Percentiles rank a stretch among this genome's conserved stretches.
These are phyloP conservation scores for Heritiera fomes DNA, from an alignment of 345 rosid species.

Conservation along the genomic window DNA sequence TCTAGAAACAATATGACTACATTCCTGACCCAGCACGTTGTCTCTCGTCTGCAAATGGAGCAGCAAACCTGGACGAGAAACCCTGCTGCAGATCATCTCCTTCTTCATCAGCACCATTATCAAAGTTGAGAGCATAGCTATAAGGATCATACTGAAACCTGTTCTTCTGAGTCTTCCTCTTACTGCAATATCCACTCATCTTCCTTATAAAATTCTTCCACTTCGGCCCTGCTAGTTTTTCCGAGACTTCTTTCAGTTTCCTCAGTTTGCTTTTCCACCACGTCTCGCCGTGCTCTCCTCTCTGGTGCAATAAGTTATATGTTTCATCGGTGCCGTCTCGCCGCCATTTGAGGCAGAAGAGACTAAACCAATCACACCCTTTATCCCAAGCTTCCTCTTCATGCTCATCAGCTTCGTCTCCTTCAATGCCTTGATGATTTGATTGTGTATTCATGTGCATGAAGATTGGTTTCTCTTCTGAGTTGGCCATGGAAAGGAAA, in stretches of 20 bases:
- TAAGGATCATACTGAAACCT: slow-evolving; percentile 48
- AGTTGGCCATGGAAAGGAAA: background rate
- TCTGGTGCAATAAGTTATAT: slow-evolving; percentile 20
- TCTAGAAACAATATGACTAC: background rate
- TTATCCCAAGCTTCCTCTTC: slow-evolving; percentile 8
- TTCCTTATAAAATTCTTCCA: slow-evolving; percentile 46
- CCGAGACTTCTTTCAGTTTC: slow-evolving; percentile 45
- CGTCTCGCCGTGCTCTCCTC: slow-evolving; percentile 21
- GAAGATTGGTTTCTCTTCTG: slow-evolving; percentile 15
- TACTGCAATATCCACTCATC: slow-evolving; percentile 31
- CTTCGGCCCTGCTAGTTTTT: slow-evolving; percentile 52
- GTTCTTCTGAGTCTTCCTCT: slow-evolving; percentile 17
- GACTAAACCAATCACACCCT: slow-evolving; percentile 37
- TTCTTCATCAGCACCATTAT: slow-evolving; percentile 36
- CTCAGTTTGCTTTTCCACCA: slow-evolving; percentile 44
- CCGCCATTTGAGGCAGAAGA: slow-evolving; percentile 37
- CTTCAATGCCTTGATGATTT: background rate
- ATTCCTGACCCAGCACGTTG: background rate
- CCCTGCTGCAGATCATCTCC: slow-evolving; percentile 31
- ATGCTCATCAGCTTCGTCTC: background rate
- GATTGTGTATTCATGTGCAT: background rate
- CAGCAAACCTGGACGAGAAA: slow-evolving; percentile 22
- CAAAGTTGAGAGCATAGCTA: slow-evolving; percentile 69
- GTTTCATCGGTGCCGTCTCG: background rate
- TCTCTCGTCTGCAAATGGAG: slow-evolving; percentile 20